Base-by-base conservation (phyloP, 495 filamentous ascomycete species). In the Thozetella sp. region DNA sequence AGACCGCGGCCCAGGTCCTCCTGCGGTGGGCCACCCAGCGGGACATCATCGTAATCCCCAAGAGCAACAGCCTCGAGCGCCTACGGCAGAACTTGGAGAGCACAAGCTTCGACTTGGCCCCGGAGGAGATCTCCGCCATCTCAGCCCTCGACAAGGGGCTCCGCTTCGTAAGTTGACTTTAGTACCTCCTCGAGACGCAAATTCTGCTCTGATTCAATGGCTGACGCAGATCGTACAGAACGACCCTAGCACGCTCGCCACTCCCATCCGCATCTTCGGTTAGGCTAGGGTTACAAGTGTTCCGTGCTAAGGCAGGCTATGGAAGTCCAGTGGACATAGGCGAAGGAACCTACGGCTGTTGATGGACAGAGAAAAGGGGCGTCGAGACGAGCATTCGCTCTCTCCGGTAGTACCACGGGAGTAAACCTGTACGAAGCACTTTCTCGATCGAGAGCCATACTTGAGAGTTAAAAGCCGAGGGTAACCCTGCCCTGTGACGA, bases 1-100 rank as follows among this genome's bases (percentile, higher is more conserved):
- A 90, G 78, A 88, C 87, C 19, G 83, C 93, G 2, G 92, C 92
- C 2, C 93, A 98, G 83, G 84, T 97, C 25, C 80, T 98, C 63
- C 80, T 98, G 58, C 82, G 94, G 65, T 98, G 93, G 93, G 86
- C 91, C 43, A 97, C 94, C 19, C 94, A 97, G 85, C 82, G 93
- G n/a, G 87, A 87, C 24, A 76, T 98, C 55, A 91, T 92, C 27
- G 90, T 97, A 66, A 98, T 98, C 70, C 94, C 93, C 60, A 97
- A 96, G 88, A 90, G 85, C 60, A 92, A 86, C 67, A 81, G 87
- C 58, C 46, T 59, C 10, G 56, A 59, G 72, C 73, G 62, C 74
- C 82, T 70, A 80, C 84, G 48, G 53, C 72, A 85, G 75, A 91
- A 90, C 73, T 73, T 93, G 66, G 78, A 90, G 63, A 83, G 86